Base-by-base conservation (phyloP, 2,329 filamentous ascomycete genomes). In the Colletotrichum sublineola region DNA sequence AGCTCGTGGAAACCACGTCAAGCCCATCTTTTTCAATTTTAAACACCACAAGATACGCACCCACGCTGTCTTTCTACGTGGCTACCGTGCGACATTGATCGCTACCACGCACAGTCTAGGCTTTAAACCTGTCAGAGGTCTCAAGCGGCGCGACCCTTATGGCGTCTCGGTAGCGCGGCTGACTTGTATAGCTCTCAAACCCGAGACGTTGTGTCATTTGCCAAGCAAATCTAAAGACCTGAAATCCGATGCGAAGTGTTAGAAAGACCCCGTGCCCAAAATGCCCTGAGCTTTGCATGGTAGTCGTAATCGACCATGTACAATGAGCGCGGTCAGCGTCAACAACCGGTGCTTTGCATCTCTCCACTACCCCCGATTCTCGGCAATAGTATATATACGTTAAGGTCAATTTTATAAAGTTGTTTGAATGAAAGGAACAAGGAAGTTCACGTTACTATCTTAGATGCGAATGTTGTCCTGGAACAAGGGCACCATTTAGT, bases 31-130 rank as follows among this genome's bases (percentile, higher is more conserved):
- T 48, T 12, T 15, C 52, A 44, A 40, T n/a, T 15, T 11, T 15
- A 3, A 52, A 62, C n/a, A 29, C 24, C 36, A 63, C 24, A 40
- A 63, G 71, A 56, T 61, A 62, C 31, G 18, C 18, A 1, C 44
- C 15, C 33, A 71, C 24, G 36, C 57, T 62, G 57, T 71, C 62
- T 71, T 63, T 44, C 56, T 52, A 44, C 33, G 50, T 63, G 56
- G 58, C 36, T 44, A 50, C 62, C 71, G 42, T 44, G 44, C 71
- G 68, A 73, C 71, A 71, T 65, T 14, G 18, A 53, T 40, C 44
- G 50, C 20, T 44, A 29, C 33, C 50, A 36, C 36, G 20, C 31
- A 29, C 56, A 40, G 40, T 50, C 71, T 71, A 67, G 57, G 20
- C 67, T 62, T 29, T 44, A 42, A 58, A 67, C 56, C 62, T 66